Conservation (phyloP, 352 stramenopile species). For the Phytophthora megakarya region DNA sequence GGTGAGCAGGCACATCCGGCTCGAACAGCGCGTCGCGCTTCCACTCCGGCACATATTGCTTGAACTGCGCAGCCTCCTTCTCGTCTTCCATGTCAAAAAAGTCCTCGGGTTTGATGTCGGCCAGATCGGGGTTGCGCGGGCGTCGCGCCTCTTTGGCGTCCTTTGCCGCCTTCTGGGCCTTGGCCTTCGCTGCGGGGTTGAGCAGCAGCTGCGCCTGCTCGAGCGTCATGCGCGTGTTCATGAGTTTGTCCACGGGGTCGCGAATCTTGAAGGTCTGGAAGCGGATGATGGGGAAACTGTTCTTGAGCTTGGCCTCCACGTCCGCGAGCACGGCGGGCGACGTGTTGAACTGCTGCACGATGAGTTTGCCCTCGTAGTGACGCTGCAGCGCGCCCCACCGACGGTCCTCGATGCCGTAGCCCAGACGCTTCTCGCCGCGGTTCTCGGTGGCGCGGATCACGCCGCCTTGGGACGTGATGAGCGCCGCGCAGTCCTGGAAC, state of each 20-base stretch:
- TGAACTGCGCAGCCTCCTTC: conserved; percentile 68
- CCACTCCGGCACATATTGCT: conserved; percentile 85
- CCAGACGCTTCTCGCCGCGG: conserved; percentile 80
- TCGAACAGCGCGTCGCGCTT: conserved; percentile 80
- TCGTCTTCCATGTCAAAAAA: conserved; percentile 68
- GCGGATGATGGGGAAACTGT: conserved; percentile 83
- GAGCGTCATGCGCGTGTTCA: conserved; percentile 81
- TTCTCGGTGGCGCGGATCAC: conserved; percentile 82
- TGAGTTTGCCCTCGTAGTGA: conserved; percentile 85
- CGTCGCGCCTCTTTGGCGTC: conserved; percentile 42
- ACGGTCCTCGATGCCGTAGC: conserved; percentile 85
- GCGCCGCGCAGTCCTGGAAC: conserved; percentile 80
- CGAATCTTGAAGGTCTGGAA: conserved; percentile 89
- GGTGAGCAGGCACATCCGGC: conserved; percentile 64
- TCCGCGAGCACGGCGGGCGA: conserved; percentile 70
- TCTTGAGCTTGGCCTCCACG: conserved; percentile 84
- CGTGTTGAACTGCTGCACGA: conserved; percentile 89
- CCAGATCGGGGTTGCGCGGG: conserved; percentile 33
- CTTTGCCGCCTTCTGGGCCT: conserved; percentile 41
- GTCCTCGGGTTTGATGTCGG: conserved; percentile 49
- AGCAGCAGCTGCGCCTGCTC: conserved; percentile 63
- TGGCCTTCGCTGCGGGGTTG: conserved; percentile 45
- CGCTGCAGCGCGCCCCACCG: conserved; percentile 86
- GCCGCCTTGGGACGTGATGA: conserved; percentile 71
- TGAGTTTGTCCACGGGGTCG: conserved; percentile 79